Evolutionary conservation across 108 stramenopile species (phyloP), one percentile per base, ranked within the genome.

Genomic region (Nitzschia inconspicua): DNA sequence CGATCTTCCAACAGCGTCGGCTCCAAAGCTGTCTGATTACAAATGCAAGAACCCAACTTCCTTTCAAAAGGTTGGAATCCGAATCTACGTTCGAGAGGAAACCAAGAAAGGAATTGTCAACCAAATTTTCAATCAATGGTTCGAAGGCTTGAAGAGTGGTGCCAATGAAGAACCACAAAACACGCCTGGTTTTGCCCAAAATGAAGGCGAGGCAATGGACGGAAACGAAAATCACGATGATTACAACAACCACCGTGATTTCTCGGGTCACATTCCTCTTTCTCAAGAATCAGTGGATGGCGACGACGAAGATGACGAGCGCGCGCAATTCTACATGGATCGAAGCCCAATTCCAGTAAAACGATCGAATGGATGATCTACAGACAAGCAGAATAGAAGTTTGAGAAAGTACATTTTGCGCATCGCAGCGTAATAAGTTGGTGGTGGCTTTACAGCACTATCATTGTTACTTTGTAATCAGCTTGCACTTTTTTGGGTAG

Each of bases 11-110:
- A 56, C 50, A 9, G 89, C 86, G 8, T 34, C 60, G 11, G 54
- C 41, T 40, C 43, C 68, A 4, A 49, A 76, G 28, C 61, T 54
- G 11, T 35, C 41, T 10, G 59, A 70, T 30, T 65, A 71, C 24
- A 4, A 52, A 2, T 57, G 59, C 8, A 16, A 58, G 1, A 52
- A 64, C 2, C 83, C 86, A 3, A 46, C 27, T 28, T 41, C 36
- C 14, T 78, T 74, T 34, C 57, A 64, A 3, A 60, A 78, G 53
- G 27, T 47, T 35, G 67, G 68, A 8, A 63, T 85, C 20, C 77
- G 81, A 3, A 72, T 83, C 3, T 83, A 62, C 52, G 75, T 77
- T 49, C 63, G 83, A 54, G 49, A 69, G 30, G 75, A 68, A 14
- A 52, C 34, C 49, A 82, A 70, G 27, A 51, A 40, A 4, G 74